Evolutionary conservation across 148 eudicot species (phyloP).

Genomic region (Rhododendron ovatum): DNA sequence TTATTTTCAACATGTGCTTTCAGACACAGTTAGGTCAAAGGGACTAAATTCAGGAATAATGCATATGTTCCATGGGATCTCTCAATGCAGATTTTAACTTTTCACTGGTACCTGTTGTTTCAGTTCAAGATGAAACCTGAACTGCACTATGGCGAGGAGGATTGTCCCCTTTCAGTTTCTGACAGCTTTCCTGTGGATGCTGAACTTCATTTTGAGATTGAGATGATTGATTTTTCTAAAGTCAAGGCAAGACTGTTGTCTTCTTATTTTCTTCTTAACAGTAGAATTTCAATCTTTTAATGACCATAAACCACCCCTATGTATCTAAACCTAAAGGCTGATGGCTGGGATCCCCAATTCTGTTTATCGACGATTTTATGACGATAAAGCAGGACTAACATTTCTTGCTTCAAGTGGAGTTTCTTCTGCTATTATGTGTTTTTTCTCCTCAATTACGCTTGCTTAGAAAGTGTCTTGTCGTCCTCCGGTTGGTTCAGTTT

Average conservation of each 20-base stretch:
- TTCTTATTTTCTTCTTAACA: neutral
- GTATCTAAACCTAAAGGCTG: neutral
- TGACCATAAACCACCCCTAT: neutral
- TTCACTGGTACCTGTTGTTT: slow-evolving; percentile 17
- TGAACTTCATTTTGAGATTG: slow-evolving; percentile 91
- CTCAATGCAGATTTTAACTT: neutral
- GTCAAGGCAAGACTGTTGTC: slow-evolving; percentile 59
- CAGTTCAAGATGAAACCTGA: slow-evolving; percentile 94
- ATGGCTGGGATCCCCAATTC: neutral
- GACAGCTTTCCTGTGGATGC: slow-evolving; percentile 83
- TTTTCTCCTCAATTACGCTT: neutral
- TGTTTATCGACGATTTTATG: neutral
- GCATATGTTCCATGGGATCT: neutral
- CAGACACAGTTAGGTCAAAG: neutral
- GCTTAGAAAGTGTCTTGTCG: neutral
- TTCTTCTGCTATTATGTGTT: neutral
- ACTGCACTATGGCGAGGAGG: slow-evolving; percentile 89
- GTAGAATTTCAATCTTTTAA: neutral
- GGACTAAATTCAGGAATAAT: neutral
- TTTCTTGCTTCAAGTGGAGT: neutral
- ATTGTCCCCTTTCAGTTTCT: slow-evolving; percentile 79
- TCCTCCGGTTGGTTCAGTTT: neutral
- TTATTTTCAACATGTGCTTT: slow-evolving; percentile 4
- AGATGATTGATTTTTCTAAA: slow-evolving; percentile 85
- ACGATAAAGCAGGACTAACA: neutral